Conservation (phyloP, 805 yeast genomes). For the Komagataella pseudopastoris region DNA sequence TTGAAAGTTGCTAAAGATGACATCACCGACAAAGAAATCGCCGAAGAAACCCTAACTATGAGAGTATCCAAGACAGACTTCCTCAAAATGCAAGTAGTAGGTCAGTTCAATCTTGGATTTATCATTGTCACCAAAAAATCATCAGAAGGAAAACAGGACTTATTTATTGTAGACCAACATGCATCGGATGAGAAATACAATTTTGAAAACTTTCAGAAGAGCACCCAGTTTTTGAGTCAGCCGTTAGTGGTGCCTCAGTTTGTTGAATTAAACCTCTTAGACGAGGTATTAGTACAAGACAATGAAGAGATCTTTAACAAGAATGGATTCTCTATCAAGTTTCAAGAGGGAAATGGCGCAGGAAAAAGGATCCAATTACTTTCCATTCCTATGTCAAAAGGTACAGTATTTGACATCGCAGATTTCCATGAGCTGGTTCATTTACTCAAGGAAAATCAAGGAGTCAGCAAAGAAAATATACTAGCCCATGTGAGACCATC, state of each 20-base stretch:
- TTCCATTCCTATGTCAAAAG: conserved; percentile 65
- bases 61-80: conserved; percentile 66
- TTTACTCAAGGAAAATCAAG: conserved; percentile 43
- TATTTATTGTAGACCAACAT: conserved; percentile 92
- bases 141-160: conserved; percentile 26
- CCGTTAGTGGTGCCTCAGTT: conserved; percentile 46
- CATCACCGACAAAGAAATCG: conserved; percentile 31
- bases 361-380: conserved; percentile 42
- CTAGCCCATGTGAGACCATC: conserved; percentile 33
- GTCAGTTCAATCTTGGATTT: conserved; percentile 94
- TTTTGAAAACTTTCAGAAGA: conserved; percentile 55
- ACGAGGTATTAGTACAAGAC: conserved; percentile 60
- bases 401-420: conserved; percentile 45
- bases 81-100: conserved; percentile 60
- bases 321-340: conserved; percentile 63
- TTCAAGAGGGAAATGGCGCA: conserved; percentile 36
- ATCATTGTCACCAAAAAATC: conserved; percentile 53
- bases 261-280: conserved; percentile 62
- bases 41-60: conserved; percentile 44
- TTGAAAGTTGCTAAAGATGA: conserved; percentile 18
- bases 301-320: conserved; percentile 39
- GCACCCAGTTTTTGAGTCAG: conserved; percentile 51
- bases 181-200: conserved; percentile 95
- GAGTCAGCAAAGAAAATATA: conserved; percentile 18
- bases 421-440: conserved; percentile 75